Evolutionary conservation across 1,284 basidiomycete genomes (phyloP), one percentile per base, ranked within the genome.

Genomic region (Xerocomus nothofagi): DNA sequence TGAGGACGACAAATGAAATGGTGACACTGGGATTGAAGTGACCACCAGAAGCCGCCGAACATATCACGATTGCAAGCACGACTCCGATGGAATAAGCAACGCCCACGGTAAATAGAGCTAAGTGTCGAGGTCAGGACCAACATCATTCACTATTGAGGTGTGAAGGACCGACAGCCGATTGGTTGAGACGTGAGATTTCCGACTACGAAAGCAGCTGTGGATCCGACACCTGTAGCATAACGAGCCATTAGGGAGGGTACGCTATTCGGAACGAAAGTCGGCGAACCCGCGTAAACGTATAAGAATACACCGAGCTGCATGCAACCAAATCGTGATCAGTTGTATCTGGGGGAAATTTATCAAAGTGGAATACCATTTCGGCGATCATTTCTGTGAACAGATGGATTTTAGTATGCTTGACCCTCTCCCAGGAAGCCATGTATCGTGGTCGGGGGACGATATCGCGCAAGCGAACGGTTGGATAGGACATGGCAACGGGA

Each of bases 1-100:
- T 73, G 70, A 79, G 81, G 15, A 85, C 26, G n/a, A 75, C 65
- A 41, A 77, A 70, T 8, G 75, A 64, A 41, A 86, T 71, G 10
- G 84, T 83, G 24, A 87, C 70, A 44, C 75, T 72, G 17, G 83
- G 81, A 59, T 77, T 83, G 65, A 86, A 78, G 59, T 86, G 82
- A 4, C 83, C 84, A 7, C 79, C 79, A 10, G 83, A 86, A 5
- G 81, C 79, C 6, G 76, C 60, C 21, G 66, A 65, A 51, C 75
- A 79, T n/a, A 81, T 66, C 3, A 66, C 66, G 27, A 87, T 60
- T 1, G 84, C 84, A 37, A 86, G 73, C 10, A 81, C 63, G 53
- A 86, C 79, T 32, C 84, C 84, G 24, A 80, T 68, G 12, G 77
- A 72, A 61, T 87, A 88, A 7, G 76, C 81, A 39, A 84, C 59